Evolutionary conservation across 345 rosid genomes (phyloP), one percentile per base, ranked within the genome.

Genomic region (Heritiera fomes): DNA sequence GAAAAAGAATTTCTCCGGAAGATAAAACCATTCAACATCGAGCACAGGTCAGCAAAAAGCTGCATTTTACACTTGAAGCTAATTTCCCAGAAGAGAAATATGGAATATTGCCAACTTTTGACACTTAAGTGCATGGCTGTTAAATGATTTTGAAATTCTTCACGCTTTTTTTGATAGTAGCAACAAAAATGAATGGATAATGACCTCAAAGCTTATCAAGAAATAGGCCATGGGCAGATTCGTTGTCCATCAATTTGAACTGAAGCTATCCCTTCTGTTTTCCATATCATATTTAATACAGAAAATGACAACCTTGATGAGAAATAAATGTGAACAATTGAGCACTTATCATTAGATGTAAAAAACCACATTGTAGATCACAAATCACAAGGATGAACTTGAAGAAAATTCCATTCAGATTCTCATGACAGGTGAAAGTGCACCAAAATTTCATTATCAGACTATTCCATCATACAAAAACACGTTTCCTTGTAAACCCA

Each of bases 121-220:
- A 30, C n/a, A 53, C 58, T 53, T 53, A 0, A 53, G n/a, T 13
- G 18, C 6, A 53, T 4, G n/a, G 40, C 12, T 6, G 28, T 45
- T 62, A 32, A 45, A 61, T 23, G 30, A 69, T 58, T 65, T 20
- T 41, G 60, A 76, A 76, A 49, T 45, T 72, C 18, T 49, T 5
- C 10, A 20, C 32, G 6, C 7, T 65, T 61, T 43, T 28, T 30
- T 7, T 38, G 50, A 66, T 50, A 49, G 53, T 34, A 81, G 76
- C 64, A 52, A 40, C 77, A 56, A 30, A 6, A 47, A 76, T 34
- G 46, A 47, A 40, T 20, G 45, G 65, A 50, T 61, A 67, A 79
- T 76, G 28, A 60, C 71, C 40, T 64, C 30, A 50, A 60, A 73
- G 80, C 76, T 79, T 56, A 74, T 75, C 70, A 49, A 63, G 74